Conservation (phyloP, 2,329 filamentous ascomycete genomes). For the Aspergillus luchuensis region DNA sequence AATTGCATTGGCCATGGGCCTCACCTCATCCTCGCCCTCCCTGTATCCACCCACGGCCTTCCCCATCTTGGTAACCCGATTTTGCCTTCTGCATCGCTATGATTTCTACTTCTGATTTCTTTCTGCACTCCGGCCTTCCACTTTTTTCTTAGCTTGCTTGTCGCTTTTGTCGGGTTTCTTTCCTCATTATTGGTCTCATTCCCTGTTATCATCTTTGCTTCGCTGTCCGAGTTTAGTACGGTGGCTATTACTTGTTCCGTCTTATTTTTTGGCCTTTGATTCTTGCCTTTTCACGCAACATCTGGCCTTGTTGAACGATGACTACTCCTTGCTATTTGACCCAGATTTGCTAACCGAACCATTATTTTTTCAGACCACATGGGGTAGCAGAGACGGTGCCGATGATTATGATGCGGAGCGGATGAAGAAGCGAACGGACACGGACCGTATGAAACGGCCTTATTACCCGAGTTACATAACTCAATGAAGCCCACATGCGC, state of each 20-base stretch:
- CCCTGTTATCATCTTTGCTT: not conserved
- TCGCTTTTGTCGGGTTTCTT: not conserved
- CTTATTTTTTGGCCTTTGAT: not conserved
- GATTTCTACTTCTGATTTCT: not conserved
- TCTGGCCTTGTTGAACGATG: not conserved
- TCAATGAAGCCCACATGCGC: slow-evolving; percentile 24
- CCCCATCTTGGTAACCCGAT: slow-evolving; percentile 6
- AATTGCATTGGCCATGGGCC: slow-evolving; percentile 6
- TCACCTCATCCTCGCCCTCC: not conserved
- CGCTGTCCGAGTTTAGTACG: not conserved
- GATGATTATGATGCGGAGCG: slow-evolving; percentile 78
- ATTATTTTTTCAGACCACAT: slow-evolving; percentile 69
- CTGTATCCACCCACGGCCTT: not conserved
- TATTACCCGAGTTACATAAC: slow-evolving; percentile 37
- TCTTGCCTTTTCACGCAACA: not conserved
- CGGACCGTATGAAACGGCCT: slow-evolving; percentile 36
- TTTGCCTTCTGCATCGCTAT: slow-evolving; percentile 3
- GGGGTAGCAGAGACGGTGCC: slow-evolving; percentile 90
- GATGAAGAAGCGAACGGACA: slow-evolving; percentile 53
- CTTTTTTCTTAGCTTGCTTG: not conserved
- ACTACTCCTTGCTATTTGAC: not conserved
- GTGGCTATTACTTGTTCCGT: not conserved
- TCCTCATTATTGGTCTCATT: not conserved
- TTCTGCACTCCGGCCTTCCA: not conserved
- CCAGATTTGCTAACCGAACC: slow-evolving; percentile 5